Conservation (phyloP, 192 early-diverging fungal genomes). For the Lunasporangiospora selenospora region DNA sequence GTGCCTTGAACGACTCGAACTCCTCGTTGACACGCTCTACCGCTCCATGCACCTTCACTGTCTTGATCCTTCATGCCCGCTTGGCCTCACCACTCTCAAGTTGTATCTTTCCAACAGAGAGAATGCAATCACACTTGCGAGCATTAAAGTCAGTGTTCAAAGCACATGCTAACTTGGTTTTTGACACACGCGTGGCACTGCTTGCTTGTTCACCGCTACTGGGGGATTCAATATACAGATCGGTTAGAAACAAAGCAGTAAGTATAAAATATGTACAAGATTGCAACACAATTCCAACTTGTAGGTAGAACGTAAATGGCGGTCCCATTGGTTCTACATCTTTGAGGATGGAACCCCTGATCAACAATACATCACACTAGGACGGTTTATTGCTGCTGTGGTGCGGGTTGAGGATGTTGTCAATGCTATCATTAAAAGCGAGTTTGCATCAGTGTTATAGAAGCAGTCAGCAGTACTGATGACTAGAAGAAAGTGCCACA, state of each 20-base stretch:
- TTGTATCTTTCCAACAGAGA: not conserved
- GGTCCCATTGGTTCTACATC: constrained; percentile 1
- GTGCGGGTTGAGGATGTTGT: no score
- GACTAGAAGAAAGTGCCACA: constrained; percentile 1
- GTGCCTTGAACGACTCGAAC: no score
- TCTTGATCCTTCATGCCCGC: constrained; percentile 1
- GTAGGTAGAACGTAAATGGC: constrained; percentile 9
- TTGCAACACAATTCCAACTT: not conserved
- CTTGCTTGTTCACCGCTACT: constrained; percentile 4
- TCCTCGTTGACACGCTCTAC: no score
- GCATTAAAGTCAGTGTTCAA: constrained; percentile 7
- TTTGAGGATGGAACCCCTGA: constrained; percentile 10
- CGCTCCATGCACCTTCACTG: no score
- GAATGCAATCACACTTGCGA: constrained; percentile 7
- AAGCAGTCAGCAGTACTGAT: not conserved
- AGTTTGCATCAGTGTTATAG: not conserved
- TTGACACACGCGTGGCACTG: constrained; percentile 2
- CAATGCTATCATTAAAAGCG: no score
- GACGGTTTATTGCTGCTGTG: no score
- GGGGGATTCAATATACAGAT: not conserved
- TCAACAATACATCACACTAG: constrained; percentile 8
- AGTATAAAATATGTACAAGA: not conserved
- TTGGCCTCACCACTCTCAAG: constrained; percentile 3
- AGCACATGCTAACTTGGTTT: constrained; percentile 10
- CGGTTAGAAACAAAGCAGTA: not conserved